Conservation (phyloP, 23 red algal genomes). For the Gracilaria domingensis region DNA sequence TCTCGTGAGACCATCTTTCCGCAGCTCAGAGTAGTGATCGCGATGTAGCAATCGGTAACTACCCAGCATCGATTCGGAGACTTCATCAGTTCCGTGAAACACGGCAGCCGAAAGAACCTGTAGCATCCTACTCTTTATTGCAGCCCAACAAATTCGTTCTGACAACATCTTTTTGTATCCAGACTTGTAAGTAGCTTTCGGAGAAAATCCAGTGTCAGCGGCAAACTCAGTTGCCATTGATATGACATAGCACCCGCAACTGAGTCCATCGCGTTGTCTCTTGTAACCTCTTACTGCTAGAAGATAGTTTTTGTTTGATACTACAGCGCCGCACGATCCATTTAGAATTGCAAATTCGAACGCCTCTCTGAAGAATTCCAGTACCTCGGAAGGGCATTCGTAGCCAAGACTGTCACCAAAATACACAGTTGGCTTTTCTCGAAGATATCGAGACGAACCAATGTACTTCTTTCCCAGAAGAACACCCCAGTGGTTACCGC, state of each 20-base stretch:
- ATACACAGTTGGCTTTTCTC: neutral
- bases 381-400: too few species aligned
- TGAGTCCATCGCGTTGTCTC: neutral
- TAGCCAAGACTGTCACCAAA: neutral
- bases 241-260: neutral
- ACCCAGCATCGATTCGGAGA: neutral
- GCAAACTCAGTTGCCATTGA: neutral
- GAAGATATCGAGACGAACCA: neutral
- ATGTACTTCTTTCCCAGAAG: neutral
- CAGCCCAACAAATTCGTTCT: neutral
- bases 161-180: neutral
- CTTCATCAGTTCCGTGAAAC: neutral
- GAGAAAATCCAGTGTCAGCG: neutral
- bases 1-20: neutral
- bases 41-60: neutral
- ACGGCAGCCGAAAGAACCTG: neutral
- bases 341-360: neutral
- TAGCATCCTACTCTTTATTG: neutral
- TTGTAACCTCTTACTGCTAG: neutral
- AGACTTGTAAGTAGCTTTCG: neutral
- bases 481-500: neutral
- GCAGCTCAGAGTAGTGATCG: neutral
- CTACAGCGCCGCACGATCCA: neutral
- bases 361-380: neutral
- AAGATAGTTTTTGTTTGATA: neutral